phyloP scores from a whole-genome alignment of 805 yeast genomes.

The Ogataea naganishii region DNA sequence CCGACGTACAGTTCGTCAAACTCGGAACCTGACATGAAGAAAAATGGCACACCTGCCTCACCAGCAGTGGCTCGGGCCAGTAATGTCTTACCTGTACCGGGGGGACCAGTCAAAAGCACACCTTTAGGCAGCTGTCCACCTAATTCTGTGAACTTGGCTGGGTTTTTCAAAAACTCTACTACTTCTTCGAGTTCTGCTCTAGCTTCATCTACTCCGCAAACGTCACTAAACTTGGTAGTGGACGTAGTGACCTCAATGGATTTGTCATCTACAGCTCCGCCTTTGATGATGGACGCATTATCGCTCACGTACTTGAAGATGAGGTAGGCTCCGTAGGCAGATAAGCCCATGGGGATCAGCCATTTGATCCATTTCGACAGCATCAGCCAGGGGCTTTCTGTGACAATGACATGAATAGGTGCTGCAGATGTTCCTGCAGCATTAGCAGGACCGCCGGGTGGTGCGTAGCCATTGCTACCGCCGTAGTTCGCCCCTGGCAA shows the following conservation, averaged over 20 bases:
- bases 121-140: constrained; percentile 99
- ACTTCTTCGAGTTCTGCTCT: constrained; percentile 95
- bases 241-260: constrained; percentile 78
- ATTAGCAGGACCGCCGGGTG: constrained; percentile 2
- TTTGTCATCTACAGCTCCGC: constrained; percentile 64
- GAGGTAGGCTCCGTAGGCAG: constrained; percentile 74
- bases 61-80: constrained; percentile 98
- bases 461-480: constrained; percentile 9
- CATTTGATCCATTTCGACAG: constrained; percentile 84
- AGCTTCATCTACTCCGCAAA: constrained; percentile 97
- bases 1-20: constrained; percentile 98
- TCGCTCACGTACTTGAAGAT: constrained; percentile 76
- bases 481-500: constrained; percentile 3
- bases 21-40: constrained; percentile 97
- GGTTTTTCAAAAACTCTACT: constrained; percentile 95
- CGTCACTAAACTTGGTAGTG: constrained; percentile 84
- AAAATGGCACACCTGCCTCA: constrained; percentile 97
- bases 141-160: constrained; percentile 88
- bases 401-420: constrained; percentile 89
- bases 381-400: constrained; percentile 74
- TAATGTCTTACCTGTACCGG: constrained; percentile 97
- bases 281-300: constrained; percentile 71
- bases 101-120: constrained; percentile 94
- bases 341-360: constrained; percentile 71
- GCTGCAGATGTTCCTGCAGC: constrained; percentile 56